Percentiles rank a stretch among this genome's conserved stretches.
phyloP scores from a whole-genome alignment of 2,329 filamentous ascomycete genomes.

The Penicillium sp. region DNA sequence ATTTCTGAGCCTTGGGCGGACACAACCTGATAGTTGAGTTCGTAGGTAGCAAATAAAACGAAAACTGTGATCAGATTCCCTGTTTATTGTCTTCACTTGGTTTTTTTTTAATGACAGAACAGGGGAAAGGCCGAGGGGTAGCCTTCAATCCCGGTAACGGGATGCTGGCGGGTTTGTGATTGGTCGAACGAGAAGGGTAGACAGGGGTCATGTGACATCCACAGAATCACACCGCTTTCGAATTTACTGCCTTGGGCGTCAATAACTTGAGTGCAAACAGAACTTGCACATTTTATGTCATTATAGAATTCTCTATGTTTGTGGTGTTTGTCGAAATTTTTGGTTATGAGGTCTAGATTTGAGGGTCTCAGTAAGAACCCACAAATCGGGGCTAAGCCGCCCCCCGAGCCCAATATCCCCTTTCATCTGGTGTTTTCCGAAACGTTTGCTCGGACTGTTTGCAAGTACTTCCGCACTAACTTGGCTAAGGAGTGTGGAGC shows the following conservation, averaged over 20 bases:
- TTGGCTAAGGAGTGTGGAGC: too few relatives aligned
- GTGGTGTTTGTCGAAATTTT: too few relatives aligned
- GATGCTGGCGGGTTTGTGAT: slow-evolving; percentile 1
- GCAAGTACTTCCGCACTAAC: too few relatives aligned
- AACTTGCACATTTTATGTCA: too few relatives aligned
- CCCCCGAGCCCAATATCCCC: too few relatives aligned
- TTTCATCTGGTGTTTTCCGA: too few relatives aligned
- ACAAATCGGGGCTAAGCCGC: too few relatives aligned
- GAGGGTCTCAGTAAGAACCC: too few relatives aligned
- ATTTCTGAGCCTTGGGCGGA: not conserved
- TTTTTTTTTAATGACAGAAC: not conserved
- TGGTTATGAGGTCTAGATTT: too few relatives aligned
- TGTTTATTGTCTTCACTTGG: not conserved
- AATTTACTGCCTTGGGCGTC: not conserved
- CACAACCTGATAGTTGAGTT: not conserved
- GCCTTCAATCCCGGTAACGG: slow-evolving; percentile 6
- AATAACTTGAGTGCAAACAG: not conserved
- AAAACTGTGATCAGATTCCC: not conserved
- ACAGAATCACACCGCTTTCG: not conserved
- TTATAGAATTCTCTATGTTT: too few relatives aligned
- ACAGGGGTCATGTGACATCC: not conserved
- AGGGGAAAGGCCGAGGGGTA: not conserved
- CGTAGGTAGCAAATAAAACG: not conserved
- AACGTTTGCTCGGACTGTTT: too few relatives aligned
- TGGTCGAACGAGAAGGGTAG: not conserved